Evolutionary conservation across 106 monocot species (phyloP).

Genomic region (Vanilla planifolia): DNA sequence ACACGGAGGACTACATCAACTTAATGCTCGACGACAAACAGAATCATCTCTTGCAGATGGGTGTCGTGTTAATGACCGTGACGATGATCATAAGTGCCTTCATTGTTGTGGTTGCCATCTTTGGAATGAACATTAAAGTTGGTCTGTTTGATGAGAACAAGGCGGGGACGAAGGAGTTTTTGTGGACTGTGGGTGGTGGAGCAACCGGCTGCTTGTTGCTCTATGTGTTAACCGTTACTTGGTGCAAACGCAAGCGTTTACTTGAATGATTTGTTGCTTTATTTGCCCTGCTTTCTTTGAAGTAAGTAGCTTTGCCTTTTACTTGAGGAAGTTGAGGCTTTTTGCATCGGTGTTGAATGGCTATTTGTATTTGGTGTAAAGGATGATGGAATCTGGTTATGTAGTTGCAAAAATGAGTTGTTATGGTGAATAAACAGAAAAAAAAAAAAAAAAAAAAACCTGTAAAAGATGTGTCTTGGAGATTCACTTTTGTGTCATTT

Average conservation of each 20-base stretch:
- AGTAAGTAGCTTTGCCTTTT: no score
- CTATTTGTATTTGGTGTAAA: no score
- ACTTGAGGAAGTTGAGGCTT: no score
- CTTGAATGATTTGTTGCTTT: conserved; percentile 28
- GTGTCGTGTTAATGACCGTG: conserved; percentile 61
- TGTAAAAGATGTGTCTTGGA: no score
- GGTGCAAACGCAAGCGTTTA: conserved; percentile 45
- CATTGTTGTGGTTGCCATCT: conserved; percentile 40
- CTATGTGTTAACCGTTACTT: conserved; percentile 35
- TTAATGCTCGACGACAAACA: conserved; percentile 82
- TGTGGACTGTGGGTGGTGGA: conserved; percentile 52
- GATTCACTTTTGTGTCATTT: no score
- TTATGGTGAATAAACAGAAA: no score
- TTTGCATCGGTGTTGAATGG: no score
- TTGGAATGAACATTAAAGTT: conserved; percentile 68
- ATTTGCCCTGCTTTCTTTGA: no score
- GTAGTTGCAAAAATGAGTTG: no score
- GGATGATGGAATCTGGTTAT: no score
- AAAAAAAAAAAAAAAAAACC: no score
- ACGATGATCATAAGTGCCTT: conserved; percentile 48
- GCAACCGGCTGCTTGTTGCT: conserved; percentile 34
- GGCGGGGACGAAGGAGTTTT: conserved; percentile 26
- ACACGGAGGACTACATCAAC: conserved; percentile 86
- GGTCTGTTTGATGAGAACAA: conserved; percentile 44
- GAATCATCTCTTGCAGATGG: conserved; percentile 71